Base-by-base conservation (phyloP, 202 grass and related monocot genomes). In the Saccharum hybrid region DNA sequence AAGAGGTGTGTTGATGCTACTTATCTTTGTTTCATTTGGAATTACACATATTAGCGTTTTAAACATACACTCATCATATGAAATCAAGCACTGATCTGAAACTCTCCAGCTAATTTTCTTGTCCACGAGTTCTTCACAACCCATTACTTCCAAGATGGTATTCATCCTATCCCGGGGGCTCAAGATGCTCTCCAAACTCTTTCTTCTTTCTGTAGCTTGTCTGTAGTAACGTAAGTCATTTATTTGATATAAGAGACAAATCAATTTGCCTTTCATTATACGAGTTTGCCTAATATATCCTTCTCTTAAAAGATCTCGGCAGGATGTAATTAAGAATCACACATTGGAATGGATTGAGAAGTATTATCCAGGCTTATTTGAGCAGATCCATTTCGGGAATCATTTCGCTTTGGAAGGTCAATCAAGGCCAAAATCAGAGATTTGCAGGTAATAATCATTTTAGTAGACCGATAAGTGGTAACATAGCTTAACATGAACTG, bases 121-220 rank as follows among this genome's bases (percentile, higher is more conserved):
- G 96, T 99, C 70, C 96, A 99, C 6, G 96, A 99, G 76, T 99
- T 99, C 75, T 99, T 99, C 74, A 92, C 94, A 92, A 96, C 96
- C 8, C 87, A 92, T 87, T 96, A 96, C 83, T 99, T 99, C 77
- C 86, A 93, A 92, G 87, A 95, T 83, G 96, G 96, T 57, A 85
- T 99, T 75, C 91, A 89, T 88, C 96, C 96, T 34, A 99, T 99
- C 48, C 91, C 96, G 3, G 96, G 91, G 65, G 93, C 96, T 72
- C 86, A 22, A 65, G 88, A 93, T 89, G 76, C 89, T 71, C 96
- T 99, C 16, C 88, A 91, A 71, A 96, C 90, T 59, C 81, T 99
- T 48, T 94, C 96, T 60, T 86, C 91, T 36, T 92, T 99, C 89
- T 99, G 96, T 83, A 90, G 86, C 72, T 83, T 99, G 79, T 99